A percentile compares a stretch with the other conserved stretches of the same genome.
Evolutionary conservation across 805 yeast species (phyloP).

Genomic region (Metschnikowia reukaufii): DNA sequence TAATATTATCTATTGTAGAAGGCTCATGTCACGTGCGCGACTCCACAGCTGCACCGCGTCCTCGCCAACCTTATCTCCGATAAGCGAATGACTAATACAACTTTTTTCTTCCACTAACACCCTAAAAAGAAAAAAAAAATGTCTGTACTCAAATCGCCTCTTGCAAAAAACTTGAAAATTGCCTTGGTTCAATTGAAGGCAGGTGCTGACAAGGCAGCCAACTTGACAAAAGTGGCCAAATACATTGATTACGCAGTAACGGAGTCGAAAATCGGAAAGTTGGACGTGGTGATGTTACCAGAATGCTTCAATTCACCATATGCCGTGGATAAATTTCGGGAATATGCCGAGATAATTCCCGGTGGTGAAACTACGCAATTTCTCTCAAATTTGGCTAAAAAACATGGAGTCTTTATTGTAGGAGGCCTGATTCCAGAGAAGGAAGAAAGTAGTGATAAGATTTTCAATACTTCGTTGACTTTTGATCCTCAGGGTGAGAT

Average conservation of each 20-base stretch:
- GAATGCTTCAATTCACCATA: slow-evolving; percentile 98
- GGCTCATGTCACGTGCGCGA: slow-evolving; percentile 5
- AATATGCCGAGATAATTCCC: slow-evolving; percentile 87
- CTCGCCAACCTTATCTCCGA: background rate
- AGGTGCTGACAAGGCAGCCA: slow-evolving; percentile 77
- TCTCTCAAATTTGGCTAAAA: slow-evolving; percentile 64
- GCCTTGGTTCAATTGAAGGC: slow-evolving; percentile 85
- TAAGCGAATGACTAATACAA: background rate
- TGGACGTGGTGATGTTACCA: slow-evolving; percentile 82
- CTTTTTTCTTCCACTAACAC: background rate
- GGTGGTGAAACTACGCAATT: slow-evolving; percentile 65
- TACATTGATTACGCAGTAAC: slow-evolving; percentile 61
- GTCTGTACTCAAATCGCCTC: slow-evolving; percentile 36
- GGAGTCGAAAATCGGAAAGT: slow-evolving; percentile 31
- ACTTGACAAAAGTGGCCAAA: slow-evolving; percentile 64
- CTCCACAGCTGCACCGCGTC: background rate
- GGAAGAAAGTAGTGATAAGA: slow-evolving; percentile 39
- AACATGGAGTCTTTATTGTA: slow-evolving; percentile 60
- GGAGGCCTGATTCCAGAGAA: slow-evolving; percentile 95
- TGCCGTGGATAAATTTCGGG: slow-evolving; percentile 78
- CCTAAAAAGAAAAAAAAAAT: slow-evolving; percentile 1
- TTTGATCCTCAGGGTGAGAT: slow-evolving; percentile 72
- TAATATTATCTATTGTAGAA: too few species aligned
- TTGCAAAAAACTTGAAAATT: slow-evolving; percentile 63
- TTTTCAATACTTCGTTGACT: slow-evolving; percentile 71